These are phyloP conservation scores for Aureobasidium namibiae DNA, from an alignment of 2,329 filamentous ascomycete genomes.

Conservation along the genomic window DNA sequence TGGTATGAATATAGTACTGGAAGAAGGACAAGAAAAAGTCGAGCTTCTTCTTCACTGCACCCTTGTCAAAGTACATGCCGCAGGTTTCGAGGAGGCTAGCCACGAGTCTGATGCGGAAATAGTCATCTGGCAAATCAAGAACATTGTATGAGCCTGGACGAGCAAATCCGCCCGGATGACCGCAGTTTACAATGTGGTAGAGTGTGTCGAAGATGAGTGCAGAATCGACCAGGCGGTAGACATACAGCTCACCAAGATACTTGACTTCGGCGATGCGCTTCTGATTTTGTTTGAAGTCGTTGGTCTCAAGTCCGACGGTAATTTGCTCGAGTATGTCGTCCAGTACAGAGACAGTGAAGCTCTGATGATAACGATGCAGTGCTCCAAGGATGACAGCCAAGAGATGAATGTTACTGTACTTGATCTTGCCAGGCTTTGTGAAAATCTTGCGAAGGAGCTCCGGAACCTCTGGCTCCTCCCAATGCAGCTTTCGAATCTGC, in stretches of 20 bases:
- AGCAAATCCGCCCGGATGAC: slow-evolving; percentile 74
- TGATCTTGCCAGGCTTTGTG: slow-evolving; percentile 92
- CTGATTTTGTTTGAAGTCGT: slow-evolving; percentile 97
- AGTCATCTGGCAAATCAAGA: slow-evolving; percentile 86
- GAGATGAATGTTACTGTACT: slow-evolving; percentile 93
- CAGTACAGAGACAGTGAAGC: slow-evolving; percentile 83
- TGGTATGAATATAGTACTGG: slow-evolving; percentile 92
- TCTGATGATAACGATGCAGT: slow-evolving; percentile 83
- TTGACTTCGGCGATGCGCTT: slow-evolving; percentile 91
- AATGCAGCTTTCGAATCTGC: slow-evolving; percentile 89
- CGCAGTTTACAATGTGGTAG: slow-evolving; percentile 90
- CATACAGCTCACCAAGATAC: slow-evolving; percentile 92
- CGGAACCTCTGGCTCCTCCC: slow-evolving; percentile 88
- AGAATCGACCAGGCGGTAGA: slow-evolving; percentile 94
- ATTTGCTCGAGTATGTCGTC: slow-evolving; percentile 88
- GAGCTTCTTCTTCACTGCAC: slow-evolving; percentile 88
- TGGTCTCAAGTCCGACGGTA: slow-evolving; percentile 79
- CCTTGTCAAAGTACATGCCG: slow-evolving; percentile 91
- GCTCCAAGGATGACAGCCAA: slow-evolving; percentile 83
- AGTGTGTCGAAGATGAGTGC: slow-evolving; percentile 90
- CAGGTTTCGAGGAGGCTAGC: slow-evolving; percentile 89
- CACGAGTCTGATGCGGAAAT: slow-evolving; percentile 86
- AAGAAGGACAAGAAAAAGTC: slow-evolving; percentile 97
- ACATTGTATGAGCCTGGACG: slow-evolving; percentile 67
- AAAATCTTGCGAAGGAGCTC: slow-evolving; percentile 80